A percentile compares a stretch with the other conserved stretches of the same genome.
Evolutionary conservation across 257 asterid species (phyloP).

Genomic region (Nicotiana sylvestris): DNA sequence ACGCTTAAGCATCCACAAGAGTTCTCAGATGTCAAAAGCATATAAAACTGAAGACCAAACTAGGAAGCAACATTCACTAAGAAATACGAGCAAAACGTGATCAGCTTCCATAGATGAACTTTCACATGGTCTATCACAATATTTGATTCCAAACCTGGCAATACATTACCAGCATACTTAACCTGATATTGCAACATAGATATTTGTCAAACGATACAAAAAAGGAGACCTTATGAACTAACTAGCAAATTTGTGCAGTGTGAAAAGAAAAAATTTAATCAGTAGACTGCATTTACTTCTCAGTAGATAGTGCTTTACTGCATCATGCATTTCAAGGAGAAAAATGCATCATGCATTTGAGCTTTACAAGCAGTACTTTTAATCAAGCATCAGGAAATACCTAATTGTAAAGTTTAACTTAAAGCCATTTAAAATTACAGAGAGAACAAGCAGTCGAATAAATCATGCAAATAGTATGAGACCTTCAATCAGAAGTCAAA

Average conservation of each 20-base stretch:
- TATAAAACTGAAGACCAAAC: not conserved
- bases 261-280: not conserved
- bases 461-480: not conserved
- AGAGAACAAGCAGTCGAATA: not conserved
- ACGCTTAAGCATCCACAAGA: not conserved
- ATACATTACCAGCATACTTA: not conserved
- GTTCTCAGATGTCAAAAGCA: not conserved
- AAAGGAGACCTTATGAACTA: not conserved
- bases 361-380: not conserved
- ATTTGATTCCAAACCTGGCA: not conserved
- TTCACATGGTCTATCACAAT: not conserved
- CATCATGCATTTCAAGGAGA: not conserved
- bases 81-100: not conserved
- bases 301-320: not conserved
- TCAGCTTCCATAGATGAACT: not conserved
- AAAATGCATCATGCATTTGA: not conserved
- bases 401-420: not conserved
- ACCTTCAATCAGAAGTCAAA: not conserved
- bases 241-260: not conserved
- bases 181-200: not conserved
- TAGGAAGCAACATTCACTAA: not conserved
- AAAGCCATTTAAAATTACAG: not conserved
- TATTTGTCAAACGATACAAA: not conserved
- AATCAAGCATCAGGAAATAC: not conserved
- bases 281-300: not conserved